Conservation (phyloP, 148 eudicot genomes). For the Arbutus unedo region DNA sequence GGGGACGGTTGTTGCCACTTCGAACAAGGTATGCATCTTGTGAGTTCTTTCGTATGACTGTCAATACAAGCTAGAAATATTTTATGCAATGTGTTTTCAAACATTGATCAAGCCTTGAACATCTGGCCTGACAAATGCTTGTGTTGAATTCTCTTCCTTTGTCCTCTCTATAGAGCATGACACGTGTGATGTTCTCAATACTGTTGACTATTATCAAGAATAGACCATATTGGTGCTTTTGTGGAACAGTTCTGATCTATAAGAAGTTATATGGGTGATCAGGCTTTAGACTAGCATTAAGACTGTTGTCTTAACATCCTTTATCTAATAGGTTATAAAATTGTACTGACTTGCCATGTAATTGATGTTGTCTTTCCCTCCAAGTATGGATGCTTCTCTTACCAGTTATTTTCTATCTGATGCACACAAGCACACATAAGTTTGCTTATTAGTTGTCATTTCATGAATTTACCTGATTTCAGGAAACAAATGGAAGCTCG, state of each 20-base stretch:
- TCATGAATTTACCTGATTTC: conserved; percentile 12
- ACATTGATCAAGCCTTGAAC: not conserved
- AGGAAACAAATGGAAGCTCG: conserved; percentile 37
- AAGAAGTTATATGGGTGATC: not conserved
- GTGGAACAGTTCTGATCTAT: not conserved
- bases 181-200: not conserved
- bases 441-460: not conserved
- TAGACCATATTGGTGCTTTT: not conserved
- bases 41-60: too few species aligned
- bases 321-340: too few species aligned
- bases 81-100: not conserved
- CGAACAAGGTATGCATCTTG: conserved; percentile 16
- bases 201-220: not conserved
- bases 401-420: not conserved
- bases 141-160: not conserved
- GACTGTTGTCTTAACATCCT: not conserved
- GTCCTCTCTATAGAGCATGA: not conserved
- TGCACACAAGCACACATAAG: not conserved
- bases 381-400: not conserved
- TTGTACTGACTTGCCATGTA: not conserved
- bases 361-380: not conserved
- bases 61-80: not conserved
- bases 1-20: conserved; percentile 19
- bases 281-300: not conserved
- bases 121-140: not conserved